Evolutionary conservation across 2,329 filamentous ascomycete species (phyloP).

Genomic region (Hawksworthiomyces lignivorus): DNA sequence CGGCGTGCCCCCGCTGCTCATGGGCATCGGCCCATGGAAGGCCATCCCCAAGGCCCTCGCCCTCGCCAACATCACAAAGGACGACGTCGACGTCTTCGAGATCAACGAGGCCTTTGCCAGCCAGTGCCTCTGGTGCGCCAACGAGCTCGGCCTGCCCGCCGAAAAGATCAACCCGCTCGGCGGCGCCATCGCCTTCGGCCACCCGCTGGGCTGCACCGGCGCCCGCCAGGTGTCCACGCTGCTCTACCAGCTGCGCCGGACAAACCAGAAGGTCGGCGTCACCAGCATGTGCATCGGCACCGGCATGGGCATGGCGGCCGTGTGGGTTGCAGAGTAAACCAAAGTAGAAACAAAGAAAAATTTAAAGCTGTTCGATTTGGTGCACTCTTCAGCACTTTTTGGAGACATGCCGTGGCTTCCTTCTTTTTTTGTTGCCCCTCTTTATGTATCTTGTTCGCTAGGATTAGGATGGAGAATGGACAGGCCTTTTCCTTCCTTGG

Average conservation of each 20-base stretch:
- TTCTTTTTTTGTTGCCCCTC: too few species aligned
- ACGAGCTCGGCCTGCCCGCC: slow-evolving; percentile 72
- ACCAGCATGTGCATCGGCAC: slow-evolving; percentile 97
- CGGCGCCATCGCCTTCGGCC: slow-evolving; percentile 90
- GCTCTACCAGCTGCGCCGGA: slow-evolving; percentile 81
- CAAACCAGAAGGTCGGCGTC: slow-evolving; percentile 75
- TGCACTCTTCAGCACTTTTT: too few species aligned
- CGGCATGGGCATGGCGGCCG: slow-evolving; percentile 95
- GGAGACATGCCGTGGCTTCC: too few species aligned
- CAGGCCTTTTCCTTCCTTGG: too few species aligned
- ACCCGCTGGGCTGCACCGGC: slow-evolving; percentile 90
- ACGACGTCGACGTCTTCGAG: slow-evolving; percentile 95
- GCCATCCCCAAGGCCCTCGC: slow-evolving; percentile 88
- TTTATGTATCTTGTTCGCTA: too few species aligned
- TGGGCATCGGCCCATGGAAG: slow-evolving; percentile 94
- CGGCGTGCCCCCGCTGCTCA: slow-evolving; percentile 85
- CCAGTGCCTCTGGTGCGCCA: slow-evolving; percentile 89
- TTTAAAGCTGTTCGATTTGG: background rate
- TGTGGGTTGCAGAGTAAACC: slow-evolving; percentile 84
- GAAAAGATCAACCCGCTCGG: slow-evolving; percentile 97
- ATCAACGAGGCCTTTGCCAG: slow-evolving; percentile 99
- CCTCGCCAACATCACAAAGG: slow-evolving; percentile 76
- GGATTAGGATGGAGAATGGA: too few species aligned
- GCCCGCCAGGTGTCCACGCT: slow-evolving; percentile 89
- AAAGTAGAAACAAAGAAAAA: background rate